phyloP scores from a whole-genome alignment of 192 early-diverging fungal genomes.

The Linnemannia schmuckeri region DNA sequence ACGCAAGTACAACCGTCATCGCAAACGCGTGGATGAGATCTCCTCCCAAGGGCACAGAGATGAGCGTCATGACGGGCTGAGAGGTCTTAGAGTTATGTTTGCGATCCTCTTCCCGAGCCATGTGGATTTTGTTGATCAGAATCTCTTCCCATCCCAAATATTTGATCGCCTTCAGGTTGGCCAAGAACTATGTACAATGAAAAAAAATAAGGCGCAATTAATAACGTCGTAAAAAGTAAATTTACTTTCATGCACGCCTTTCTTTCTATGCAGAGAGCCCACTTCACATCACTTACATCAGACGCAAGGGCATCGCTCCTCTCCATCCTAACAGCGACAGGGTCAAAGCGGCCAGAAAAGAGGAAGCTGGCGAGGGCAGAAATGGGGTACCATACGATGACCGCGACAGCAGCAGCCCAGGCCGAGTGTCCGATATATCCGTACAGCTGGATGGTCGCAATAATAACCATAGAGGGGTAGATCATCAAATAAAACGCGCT shows the following conservation, averaged over 20 bases:
- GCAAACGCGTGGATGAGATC: slow-evolving; percentile 53
- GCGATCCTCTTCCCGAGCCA: slow-evolving; percentile 34
- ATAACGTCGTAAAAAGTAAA: neutral
- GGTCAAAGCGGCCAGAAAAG: slow-evolving; percentile 52
- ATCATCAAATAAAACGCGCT: slow-evolving; percentile 42
- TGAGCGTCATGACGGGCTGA: slow-evolving; percentile 50
- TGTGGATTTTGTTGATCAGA: slow-evolving; percentile 27
- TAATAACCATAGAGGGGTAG: slow-evolving; percentile 30
- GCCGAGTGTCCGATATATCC: slow-evolving; percentile 46
- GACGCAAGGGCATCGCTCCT: slow-evolving; percentile 42
- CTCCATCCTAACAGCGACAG: slow-evolving; percentile 30
- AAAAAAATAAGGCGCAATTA: neutral
- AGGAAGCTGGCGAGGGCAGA: slow-evolving; percentile 54
- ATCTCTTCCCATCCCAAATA: slow-evolving; percentile 49
- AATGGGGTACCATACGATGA: slow-evolving; percentile 48
- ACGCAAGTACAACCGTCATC: slow-evolving; percentile 22
- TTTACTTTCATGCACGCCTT: slow-evolving; percentile 1
- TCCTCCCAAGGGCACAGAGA: slow-evolving; percentile 50
- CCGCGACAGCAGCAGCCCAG: slow-evolving; percentile 41
- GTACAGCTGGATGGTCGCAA: slow-evolving; percentile 42
- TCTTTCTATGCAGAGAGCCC: neutral
- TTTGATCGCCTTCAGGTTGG: slow-evolving; percentile 51
- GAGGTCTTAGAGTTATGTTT: slow-evolving; percentile 36
- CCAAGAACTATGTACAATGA: slow-evolving; percentile 16
- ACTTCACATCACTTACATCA: slow-evolving; percentile 29